Conservation (phyloP, 2,329 filamentous ascomycete species). For the Aureobasidium lini region DNA sequence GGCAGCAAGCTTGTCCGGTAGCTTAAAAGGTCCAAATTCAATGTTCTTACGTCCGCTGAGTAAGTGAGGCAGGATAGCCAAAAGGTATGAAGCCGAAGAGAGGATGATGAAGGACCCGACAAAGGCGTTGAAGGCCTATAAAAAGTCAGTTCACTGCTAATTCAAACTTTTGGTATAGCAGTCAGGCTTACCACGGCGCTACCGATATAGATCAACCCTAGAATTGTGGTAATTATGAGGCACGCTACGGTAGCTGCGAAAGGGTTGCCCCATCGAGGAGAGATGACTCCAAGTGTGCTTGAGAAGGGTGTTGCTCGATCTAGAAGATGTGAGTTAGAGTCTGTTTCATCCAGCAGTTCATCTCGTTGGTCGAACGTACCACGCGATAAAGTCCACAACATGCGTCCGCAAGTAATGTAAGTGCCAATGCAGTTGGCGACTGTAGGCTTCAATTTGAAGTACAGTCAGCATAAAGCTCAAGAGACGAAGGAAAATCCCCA, state of each 20-base stretch:
- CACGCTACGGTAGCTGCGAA: conserved; percentile 50
- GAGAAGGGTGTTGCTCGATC: conserved; percentile 50
- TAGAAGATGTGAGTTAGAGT: neutral
- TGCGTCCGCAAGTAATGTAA: conserved; percentile 55
- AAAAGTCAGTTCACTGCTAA: neutral
- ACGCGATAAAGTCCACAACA: conserved; percentile 55
- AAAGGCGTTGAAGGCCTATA: conserved; percentile 55
- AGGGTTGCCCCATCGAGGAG: conserved; percentile 41
- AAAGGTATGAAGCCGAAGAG: conserved; percentile 51
- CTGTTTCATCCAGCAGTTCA: too few species aligned
- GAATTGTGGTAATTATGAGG: conserved; percentile 44
- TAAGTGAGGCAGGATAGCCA: conserved; percentile 50
- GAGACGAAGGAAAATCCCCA: neutral
- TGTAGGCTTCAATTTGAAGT: conserved; percentile 28
- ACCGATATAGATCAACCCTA: conserved; percentile 60
- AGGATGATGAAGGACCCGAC: conserved; percentile 54
- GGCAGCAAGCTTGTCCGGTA: conserved; percentile 44
- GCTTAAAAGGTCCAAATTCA: conserved; percentile 51
- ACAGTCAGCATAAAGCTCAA: neutral
- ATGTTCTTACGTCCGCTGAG: conserved; percentile 35
- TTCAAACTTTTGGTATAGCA: neutral
- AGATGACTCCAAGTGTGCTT: conserved; percentile 41
- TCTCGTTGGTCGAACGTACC: conserved; percentile 20
- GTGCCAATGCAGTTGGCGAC: conserved; percentile 47
- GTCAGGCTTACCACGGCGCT: conserved; percentile 38